phyloP scores from a whole-genome alignment of 768 basidiomycete genomes.

The Astraeus odoratus region DNA sequence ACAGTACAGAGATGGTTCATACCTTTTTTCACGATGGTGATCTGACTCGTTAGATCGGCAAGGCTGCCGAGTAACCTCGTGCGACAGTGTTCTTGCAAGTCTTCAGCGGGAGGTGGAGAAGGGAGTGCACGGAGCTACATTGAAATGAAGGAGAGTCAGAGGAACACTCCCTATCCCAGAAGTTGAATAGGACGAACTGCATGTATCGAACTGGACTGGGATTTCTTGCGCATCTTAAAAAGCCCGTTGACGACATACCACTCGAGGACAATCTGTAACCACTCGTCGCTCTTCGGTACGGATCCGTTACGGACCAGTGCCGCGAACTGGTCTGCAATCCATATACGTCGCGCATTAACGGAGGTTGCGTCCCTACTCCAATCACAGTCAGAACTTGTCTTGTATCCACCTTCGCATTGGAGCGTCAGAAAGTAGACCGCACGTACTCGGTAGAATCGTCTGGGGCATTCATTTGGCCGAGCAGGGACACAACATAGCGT shows the following conservation, averaged over 20 bases:
- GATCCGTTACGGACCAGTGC: conserved; percentile 72
- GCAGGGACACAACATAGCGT: conserved; percentile 67
- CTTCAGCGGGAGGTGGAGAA: conserved; percentile 66
- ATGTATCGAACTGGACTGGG: conserved; percentile 51
- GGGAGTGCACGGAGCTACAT: conserved; percentile 55
- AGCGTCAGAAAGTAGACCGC: background rate
- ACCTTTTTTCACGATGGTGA: conserved; percentile 48
- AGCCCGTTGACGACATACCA: conserved; percentile 81
- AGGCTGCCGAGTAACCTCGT: conserved; percentile 65
- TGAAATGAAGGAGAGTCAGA: conserved; percentile 3
- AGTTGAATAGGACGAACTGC: conserved; percentile 41
- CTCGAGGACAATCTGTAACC: conserved; percentile 68
- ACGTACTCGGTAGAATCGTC: conserved; percentile 38
- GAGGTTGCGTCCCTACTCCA: conserved; percentile 36
- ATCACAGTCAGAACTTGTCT: conserved; percentile 2
- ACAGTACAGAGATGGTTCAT: conserved; percentile 5
- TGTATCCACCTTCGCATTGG: conserved; percentile 11
- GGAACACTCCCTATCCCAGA: background rate
- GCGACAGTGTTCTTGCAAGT: conserved; percentile 59
- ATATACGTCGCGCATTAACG: conserved; percentile 55
- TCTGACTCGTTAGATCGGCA: conserved; percentile 62
- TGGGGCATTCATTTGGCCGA: conserved; percentile 51
- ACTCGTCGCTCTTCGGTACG: conserved; percentile 73
- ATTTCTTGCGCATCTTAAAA: conserved; percentile 68
- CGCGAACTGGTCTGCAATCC: conserved; percentile 84